These are phyloP conservation scores for Cercospora sp. DNA, from an alignment of 2,329 filamentous ascomycete species.

Conservation along the genomic window DNA sequence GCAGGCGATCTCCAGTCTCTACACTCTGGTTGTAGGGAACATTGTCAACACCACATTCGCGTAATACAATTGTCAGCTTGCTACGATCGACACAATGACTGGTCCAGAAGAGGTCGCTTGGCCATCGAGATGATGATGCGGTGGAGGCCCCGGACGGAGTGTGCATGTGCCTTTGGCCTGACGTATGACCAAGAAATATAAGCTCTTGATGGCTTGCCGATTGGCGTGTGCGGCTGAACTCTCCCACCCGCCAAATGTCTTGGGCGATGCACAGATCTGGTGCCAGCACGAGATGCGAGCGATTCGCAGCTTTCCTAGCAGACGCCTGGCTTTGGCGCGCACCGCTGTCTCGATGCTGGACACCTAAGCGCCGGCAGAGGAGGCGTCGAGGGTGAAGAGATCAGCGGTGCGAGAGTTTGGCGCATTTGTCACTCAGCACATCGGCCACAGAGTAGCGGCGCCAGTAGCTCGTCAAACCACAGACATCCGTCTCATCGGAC, in stretches of 20 bases:
- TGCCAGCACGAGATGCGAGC: not conserved
- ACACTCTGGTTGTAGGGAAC: not conserved
- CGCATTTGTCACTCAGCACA: not conserved
- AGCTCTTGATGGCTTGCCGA: constrained; percentile 10
- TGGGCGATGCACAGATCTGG: constrained; percentile 1
- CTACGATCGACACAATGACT: not conserved
- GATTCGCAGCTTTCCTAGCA: not conserved
- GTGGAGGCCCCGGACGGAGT: not conserved
- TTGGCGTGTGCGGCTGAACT: not conserved
- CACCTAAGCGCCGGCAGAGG: not conserved
- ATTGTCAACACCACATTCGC: not conserved
- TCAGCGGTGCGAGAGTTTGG: not conserved
- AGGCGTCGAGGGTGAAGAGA: not conserved
- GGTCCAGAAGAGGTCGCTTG: constrained; percentile 6
- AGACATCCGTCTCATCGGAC: not conserved
- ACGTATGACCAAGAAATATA: constrained; percentile 18
- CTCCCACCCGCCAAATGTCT: constrained; percentile 1
- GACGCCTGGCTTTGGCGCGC: not conserved
- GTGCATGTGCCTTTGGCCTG: constrained; percentile 10
- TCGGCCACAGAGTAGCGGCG: not conserved
- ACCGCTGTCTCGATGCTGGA: not conserved
- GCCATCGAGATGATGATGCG: constrained; percentile 18
- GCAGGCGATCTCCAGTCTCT: not conserved
- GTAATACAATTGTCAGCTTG: not conserved
- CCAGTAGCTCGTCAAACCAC: not conserved